phyloP scores from a whole-genome alignment of 2,329 filamentous ascomycete species.

The Drechslerella stenobrocha region DNA sequence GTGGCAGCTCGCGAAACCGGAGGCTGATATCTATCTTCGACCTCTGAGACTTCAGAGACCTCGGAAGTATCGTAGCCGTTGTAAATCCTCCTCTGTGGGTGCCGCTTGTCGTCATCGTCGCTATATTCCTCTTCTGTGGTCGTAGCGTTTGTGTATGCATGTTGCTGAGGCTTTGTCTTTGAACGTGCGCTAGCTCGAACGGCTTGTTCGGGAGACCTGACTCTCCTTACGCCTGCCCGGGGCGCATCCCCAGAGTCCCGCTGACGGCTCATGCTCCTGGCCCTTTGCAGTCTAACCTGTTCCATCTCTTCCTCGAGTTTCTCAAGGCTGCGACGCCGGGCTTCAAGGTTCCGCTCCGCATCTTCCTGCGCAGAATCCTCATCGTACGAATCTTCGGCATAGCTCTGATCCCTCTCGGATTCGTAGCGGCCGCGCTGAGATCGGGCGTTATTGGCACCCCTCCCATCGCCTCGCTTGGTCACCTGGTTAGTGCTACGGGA shows the following conservation, averaged over 20 bases:
- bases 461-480: constrained; percentile 16
- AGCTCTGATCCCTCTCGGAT: constrained; percentile 31
- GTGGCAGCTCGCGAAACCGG: constrained; percentile 8
- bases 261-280: constrained; percentile 33
- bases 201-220: constrained; percentile 35
- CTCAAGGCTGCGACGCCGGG: constrained; percentile 39
- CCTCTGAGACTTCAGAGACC: constrained; percentile 39
- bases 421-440: constrained; percentile 20
- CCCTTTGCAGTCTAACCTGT: constrained; percentile 39
- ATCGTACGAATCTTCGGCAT: constrained; percentile 40
- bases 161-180: constrained; percentile 23
- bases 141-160: constrained; percentile 1
- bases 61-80: constrained; percentile 46
- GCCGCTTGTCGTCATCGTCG: constrained; percentile 23
- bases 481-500: constrained; percentile 24
- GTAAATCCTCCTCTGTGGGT: constrained; percentile 23
- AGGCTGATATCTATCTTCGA: constrained; percentile 29
- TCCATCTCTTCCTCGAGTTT: constrained; percentile 46
- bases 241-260: constrained; percentile 22
- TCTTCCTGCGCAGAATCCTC: constrained; percentile 44
- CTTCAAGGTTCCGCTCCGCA: constrained; percentile 38
- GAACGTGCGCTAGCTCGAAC: constrained; percentile 22
- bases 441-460: constrained; percentile 7
- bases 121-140: constrained; percentile 46
- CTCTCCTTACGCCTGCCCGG: constrained; percentile 12